Percentiles rank a stretch among this genome's conserved stretches.
phyloP scores from a whole-genome alignment of 2,329 filamentous ascomycete genomes.

The Zymoseptoria passerinii region DNA sequence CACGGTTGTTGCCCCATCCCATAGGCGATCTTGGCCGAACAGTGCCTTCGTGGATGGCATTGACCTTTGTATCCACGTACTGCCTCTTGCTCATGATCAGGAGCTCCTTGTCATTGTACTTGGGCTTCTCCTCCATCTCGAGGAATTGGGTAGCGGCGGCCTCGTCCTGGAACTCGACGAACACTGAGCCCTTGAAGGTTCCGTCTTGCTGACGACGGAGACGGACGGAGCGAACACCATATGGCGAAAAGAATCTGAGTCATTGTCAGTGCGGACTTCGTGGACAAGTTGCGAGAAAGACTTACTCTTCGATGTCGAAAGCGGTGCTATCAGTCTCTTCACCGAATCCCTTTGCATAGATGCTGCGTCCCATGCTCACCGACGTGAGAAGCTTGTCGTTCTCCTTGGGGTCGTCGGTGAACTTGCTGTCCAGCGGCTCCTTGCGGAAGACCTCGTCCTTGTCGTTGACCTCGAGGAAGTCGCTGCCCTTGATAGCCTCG shows the following conservation, averaged over 20 bases:
- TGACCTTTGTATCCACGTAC: conserved; percentile 55
- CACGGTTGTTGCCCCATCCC: conserved; percentile 29
- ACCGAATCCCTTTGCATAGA: conserved; percentile 94
- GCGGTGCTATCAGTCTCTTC: conserved; percentile 76
- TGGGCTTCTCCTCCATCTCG: conserved; percentile 67
- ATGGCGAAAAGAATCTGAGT: conserved; percentile 63
- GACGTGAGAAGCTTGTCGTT: conserved; percentile 50
- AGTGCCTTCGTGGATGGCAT: conserved; percentile 37
- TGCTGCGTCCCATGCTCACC: conserved; percentile 61
- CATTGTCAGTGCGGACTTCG: background rate
- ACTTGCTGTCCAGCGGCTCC: conserved; percentile 50
- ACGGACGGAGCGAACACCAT: conserved; percentile 74
- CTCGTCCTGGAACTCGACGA: conserved; percentile 80
- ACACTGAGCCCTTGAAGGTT: conserved; percentile 91
- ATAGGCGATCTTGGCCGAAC: conserved; percentile 28
- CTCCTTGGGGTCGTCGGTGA: conserved; percentile 44
- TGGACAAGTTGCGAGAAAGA: background rate
- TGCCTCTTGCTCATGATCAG: conserved; percentile 79
- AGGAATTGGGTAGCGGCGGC: conserved; percentile 76
- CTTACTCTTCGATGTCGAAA: conserved; percentile 72
- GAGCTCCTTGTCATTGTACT: conserved; percentile 73
- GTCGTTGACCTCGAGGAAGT: conserved; percentile 63
- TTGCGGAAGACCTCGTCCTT: conserved; percentile 70
- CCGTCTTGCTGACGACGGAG: conserved; percentile 67
- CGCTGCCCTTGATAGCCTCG: conserved; percentile 70